Evolutionary conservation across 306 rosid genomes (phyloP).

Genomic region (Quercus ilex): DNA sequence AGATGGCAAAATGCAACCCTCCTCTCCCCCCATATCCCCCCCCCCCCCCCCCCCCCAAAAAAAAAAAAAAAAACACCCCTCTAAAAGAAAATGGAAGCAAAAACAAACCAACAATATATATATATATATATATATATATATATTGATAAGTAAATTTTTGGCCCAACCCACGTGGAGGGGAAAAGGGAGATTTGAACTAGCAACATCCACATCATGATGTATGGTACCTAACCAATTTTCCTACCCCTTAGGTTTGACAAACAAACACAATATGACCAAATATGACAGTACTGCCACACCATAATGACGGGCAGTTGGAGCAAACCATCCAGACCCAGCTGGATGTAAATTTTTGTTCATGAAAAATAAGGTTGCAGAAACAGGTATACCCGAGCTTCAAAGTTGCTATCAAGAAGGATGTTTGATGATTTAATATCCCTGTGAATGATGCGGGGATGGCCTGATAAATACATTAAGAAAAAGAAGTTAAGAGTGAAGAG

Average conservation of each 20-base stretch:
- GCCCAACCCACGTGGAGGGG: too few species aligned
- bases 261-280: too few species aligned
- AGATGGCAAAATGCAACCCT: background rate
- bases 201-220: too few species aligned
- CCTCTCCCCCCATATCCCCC: too few species aligned
- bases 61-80: too few species aligned
- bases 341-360: background rate
- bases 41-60: background rate
- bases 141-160: too few species aligned
- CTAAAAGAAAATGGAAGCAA: background rate
- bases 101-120: background rate
- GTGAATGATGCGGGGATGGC: conserved; percentile 98
- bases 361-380: conserved; percentile 17
- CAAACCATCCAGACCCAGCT: conserved; percentile 2
- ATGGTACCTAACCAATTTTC: too few species aligned
- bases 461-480: conserved; percentile 46
- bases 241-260: too few species aligned
- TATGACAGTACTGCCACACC: background rate
- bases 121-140: too few species aligned
- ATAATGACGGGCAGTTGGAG: conserved; percentile 10
- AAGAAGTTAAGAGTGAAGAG: conserved; percentile 6
- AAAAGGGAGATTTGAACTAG: too few species aligned
- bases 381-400: conserved; percentile 78
- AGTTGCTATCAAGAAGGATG: conserved; percentile 81
- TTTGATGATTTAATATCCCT: conserved; percentile 98